A percentile compares a stretch with the other conserved stretches of the same genome.
Evolutionary conservation across 2,329 filamentous ascomycete species (phyloP).

Genomic region (Hymenoscyphus fraxineus): DNA sequence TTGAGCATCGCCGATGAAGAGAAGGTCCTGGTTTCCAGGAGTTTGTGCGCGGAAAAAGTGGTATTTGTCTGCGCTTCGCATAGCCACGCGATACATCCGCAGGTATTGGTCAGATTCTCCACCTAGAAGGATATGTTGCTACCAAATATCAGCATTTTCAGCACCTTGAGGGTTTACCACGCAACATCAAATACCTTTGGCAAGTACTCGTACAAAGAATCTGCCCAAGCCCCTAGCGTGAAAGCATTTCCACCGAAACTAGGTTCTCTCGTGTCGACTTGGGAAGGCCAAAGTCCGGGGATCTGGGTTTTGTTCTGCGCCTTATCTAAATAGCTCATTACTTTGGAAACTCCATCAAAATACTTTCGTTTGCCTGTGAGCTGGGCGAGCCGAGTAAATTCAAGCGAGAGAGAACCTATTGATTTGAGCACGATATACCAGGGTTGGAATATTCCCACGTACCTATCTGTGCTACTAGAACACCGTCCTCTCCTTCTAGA

Average conservation of each 20-base stretch:
- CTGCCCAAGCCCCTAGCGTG: slow-evolving; percentile 50
- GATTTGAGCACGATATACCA: background rate
- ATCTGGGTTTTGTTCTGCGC: slow-evolving; percentile 50
- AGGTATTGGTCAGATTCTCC: slow-evolving; percentile 51
- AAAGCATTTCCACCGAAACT: slow-evolving; percentile 48
- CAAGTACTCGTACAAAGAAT: slow-evolving; percentile 62
- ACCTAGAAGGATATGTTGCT: slow-evolving; percentile 37
- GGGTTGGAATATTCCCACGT: background rate
- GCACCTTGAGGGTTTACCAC: background rate
- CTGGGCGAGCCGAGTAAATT: slow-evolving; percentile 59
- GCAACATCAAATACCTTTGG: slow-evolving; percentile 43
- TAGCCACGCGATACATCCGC: slow-evolving; percentile 58
- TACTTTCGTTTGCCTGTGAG: slow-evolving; percentile 56
- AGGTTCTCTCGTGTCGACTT: slow-evolving; percentile 49
- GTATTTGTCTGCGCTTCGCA: slow-evolving; percentile 56
- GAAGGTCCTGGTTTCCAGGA: slow-evolving; percentile 41
- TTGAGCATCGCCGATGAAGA: slow-evolving; percentile 34
- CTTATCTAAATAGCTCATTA: slow-evolving; percentile 50
- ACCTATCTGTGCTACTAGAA: slow-evolving; percentile 6
- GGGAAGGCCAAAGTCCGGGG: slow-evolving; percentile 58
- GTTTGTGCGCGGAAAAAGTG: slow-evolving; percentile 69
- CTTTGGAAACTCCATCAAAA: slow-evolving; percentile 56
- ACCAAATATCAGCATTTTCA: background rate
- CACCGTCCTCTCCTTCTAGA: background rate
- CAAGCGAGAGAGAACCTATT: slow-evolving; percentile 50